Evolutionary conservation across 208 protist genomes (phyloP).

Genomic region (Crithidia thermophila): DNA sequence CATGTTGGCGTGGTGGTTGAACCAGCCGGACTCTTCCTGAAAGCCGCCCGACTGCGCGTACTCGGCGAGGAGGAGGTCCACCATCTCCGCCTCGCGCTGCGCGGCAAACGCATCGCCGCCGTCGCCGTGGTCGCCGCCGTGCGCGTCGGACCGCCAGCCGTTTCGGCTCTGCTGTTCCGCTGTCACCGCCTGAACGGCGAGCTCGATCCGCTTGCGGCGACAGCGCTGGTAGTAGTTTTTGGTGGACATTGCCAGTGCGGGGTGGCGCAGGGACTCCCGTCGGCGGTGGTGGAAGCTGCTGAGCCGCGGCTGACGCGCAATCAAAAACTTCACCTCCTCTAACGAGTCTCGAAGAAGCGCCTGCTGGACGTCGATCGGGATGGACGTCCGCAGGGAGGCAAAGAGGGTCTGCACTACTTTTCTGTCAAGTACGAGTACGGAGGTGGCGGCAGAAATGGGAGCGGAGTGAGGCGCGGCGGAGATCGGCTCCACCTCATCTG

Average conservation of each 20-base stretch:
- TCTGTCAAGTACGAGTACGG: slow-evolving; percentile 9
- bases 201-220: slow-evolving; percentile 31
- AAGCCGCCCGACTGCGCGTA: slow-evolving; percentile 25
- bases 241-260: slow-evolving; percentile 78
- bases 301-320: slow-evolving; percentile 69
- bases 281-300: slow-evolving; percentile 71
- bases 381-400: slow-evolving; percentile 56
- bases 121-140: not conserved
- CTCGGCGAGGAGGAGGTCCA: slow-evolving; percentile 31
- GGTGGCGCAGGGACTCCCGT: slow-evolving; percentile 77
- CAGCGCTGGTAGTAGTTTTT: slow-evolving; percentile 63
- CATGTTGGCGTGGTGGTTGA: slow-evolving; percentile 1
- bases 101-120: not conserved
- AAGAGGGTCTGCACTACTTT: slow-evolving; percentile 64
- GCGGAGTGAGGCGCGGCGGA: not conserved
- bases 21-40: slow-evolving; percentile 1
- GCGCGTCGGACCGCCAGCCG: not conserved
- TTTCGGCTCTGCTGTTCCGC: slow-evolving; percentile 9
- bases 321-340: slow-evolving; percentile 77
- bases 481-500: not conserved
- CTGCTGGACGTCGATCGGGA: slow-evolving; percentile 56
- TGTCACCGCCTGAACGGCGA: slow-evolving; percentile 16
- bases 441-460: not conserved
- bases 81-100: slow-evolving; percentile 21
- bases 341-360: slow-evolving; percentile 37